A percentile compares a stretch with the other conserved stretches of the same genome.
Evolutionary conservation across 176 grass and related monocot species (phyloP).

Genomic region (Avena atlantica): DNA sequence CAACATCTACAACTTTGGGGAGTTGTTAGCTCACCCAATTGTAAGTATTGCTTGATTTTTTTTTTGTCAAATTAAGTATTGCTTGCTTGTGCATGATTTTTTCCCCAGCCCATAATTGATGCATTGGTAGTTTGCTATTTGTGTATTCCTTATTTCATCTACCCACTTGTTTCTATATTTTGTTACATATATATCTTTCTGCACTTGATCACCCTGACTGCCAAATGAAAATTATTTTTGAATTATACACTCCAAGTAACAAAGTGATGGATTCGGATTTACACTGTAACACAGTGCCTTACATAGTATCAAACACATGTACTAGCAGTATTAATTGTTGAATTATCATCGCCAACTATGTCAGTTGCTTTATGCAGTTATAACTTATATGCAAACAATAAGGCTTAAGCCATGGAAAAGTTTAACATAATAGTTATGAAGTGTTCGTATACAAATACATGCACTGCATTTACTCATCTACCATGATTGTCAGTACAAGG

Average conservation of each 20-base stretch:
- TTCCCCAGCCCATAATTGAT: background rate
- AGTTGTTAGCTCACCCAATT: slow-evolving; percentile 91
- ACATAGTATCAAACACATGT: slow-evolving; percentile 12
- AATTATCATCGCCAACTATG: background rate
- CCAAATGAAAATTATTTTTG: background rate
- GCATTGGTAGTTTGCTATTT: slow-evolving; percentile 8
- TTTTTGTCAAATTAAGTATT: slow-evolving; percentile 46
- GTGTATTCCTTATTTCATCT: background rate
- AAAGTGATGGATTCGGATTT: background rate
- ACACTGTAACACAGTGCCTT: background rate
- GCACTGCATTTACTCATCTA: background rate
- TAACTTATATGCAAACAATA: background rate
- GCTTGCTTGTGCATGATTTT: slow-evolving; percentile 17
- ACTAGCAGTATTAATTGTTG: slow-evolving; percentile 4
- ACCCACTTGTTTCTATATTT: background rate
- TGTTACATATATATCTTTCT: background rate
- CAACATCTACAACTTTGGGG: slow-evolving; percentile 96
- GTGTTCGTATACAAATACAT: background rate
- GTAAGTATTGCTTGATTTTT: slow-evolving; percentile 52
- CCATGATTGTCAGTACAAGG: background rate
- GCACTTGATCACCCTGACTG: background rate
- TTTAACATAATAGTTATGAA: slow-evolving; percentile 2
- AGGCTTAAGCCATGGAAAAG: background rate
- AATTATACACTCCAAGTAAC: slow-evolving; percentile 4
- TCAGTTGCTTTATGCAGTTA: background rate